Evolutionary conservation across 2,329 filamentous ascomycete genomes (phyloP).

Genomic region (Cladosporium sp.): DNA sequence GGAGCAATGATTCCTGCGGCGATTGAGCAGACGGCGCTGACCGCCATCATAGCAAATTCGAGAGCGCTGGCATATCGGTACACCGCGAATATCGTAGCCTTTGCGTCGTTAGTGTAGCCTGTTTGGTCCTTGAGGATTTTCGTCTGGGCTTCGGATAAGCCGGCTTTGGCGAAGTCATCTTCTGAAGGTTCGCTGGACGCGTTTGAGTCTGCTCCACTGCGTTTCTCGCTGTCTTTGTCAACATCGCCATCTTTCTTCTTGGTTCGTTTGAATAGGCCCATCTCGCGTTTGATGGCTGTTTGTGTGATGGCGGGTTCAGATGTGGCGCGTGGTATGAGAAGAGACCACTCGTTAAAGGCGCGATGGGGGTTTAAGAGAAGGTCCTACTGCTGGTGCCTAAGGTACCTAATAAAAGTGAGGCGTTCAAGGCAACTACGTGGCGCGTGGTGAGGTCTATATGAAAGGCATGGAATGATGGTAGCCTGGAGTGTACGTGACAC

Average conservation of each 20-base stretch:
- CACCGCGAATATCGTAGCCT: constrained; percentile 14
- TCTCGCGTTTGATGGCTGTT: background rate
- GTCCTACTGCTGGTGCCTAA: background rate
- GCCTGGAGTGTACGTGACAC: background rate
- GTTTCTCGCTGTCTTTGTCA: background rate
- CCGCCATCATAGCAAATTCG: constrained; percentile 16
- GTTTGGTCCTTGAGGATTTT: constrained; percentile 17
- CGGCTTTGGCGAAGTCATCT: constrained; percentile 8
- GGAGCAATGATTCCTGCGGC: constrained; percentile 43
- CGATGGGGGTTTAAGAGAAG: background rate
- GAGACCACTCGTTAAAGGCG: background rate
- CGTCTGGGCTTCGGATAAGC: constrained; percentile 13
- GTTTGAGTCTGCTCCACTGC: background rate
- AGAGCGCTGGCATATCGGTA: constrained; percentile 6
- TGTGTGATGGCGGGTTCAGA: background rate
- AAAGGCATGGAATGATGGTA: background rate
- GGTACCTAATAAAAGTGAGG: background rate
- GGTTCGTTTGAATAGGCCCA: constrained; percentile 4
- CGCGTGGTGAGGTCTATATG: background rate
- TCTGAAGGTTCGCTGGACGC: background rate
- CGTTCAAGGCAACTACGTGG: background rate
- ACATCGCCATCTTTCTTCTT: background rate
- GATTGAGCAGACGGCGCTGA: constrained; percentile 39
- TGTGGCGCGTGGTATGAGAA: background rate
- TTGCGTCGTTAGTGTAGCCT: constrained; percentile 5